Base-by-base conservation (phyloP, 768 basidiomycete species). In the Coprinopsis marcescibilis region DNA sequence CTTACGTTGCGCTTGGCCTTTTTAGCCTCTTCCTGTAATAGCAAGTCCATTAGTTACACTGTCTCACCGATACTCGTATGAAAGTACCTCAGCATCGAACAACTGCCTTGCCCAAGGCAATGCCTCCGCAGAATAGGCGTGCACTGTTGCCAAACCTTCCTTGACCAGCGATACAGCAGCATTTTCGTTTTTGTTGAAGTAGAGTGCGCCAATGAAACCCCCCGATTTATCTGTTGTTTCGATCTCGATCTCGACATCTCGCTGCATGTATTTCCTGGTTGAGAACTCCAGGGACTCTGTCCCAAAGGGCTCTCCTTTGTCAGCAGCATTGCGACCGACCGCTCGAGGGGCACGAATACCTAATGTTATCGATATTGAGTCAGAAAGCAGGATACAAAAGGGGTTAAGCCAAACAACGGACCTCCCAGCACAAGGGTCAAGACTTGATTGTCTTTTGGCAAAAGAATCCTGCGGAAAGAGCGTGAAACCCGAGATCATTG, bases 171-270 rank as follows among this genome's bases (percentile, higher is more conserved):
- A 65, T 30, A 93, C 70, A 1, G 93, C 96, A 32, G 76, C 86
- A 63, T 96, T 98, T 54, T 89, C 85, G 1, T 75, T 81, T 61
- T 91, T 95, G 65, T 87, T 86, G 55, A 87, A 46, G 63, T 85
- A 94, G 45, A 98, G 72, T 1, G 85, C 66, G 12, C 94, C 94
- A 53, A 97, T 94, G 65, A 95, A 97, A 2, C 96, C 96, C 30
- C 95, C 95, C 3, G 86, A 84, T 66, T 96, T 97, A 70, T 99
- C 95, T 13, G 85, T 79, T 13, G 77, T 76, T 49, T 95, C 90
- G 37, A 97, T 83, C 55, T 90, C 87, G 49, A 98, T 83, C 63
- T 99, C 95, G 4, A 91, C 83, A 58, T 99, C 95, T 23, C 95
- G 81, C 63, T 99, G 95, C 85, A 97, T 85, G 61, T 85, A 93